Percentiles rank a stretch among this genome's conserved stretches.
These are phyloP conservation scores for Ogataea degrootiae DNA, from an alignment of 805 yeast species.

Conservation along the genomic window DNA sequence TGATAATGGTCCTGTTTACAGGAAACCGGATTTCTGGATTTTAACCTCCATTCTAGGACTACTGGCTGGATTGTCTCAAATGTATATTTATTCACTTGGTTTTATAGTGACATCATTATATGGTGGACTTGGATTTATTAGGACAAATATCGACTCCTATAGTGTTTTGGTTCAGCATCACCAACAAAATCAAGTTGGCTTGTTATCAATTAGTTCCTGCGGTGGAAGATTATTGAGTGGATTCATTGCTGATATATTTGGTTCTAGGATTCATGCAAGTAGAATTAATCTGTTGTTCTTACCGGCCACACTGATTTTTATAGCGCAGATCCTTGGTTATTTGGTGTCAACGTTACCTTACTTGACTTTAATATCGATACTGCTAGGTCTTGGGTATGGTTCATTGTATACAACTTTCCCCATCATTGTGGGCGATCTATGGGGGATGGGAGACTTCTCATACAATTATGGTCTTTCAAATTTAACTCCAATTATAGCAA, in stretches of 20 bases:
- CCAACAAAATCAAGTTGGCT: slow-evolving; percentile 69
- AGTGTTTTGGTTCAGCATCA: slow-evolving; percentile 37
- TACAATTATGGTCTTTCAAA: slow-evolving; percentile 72
- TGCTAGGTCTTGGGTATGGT: slow-evolving; percentile 70
- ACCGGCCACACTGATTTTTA: slow-evolving; percentile 43
- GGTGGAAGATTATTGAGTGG: slow-evolving; percentile 64
- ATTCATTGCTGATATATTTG: slow-evolving; percentile 54
- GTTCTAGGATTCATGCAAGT: slow-evolving; percentile 35
- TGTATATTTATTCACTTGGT: slow-evolving; percentile 73
- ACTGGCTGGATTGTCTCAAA: slow-evolving; percentile 64
- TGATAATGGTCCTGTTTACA: slow-evolving; percentile 15
- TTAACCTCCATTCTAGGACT: slow-evolving; percentile 48
- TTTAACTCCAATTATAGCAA: slow-evolving; percentile 60
- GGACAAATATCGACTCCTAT: slow-evolving; percentile 10
- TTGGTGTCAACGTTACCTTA: slow-evolving; percentile 27
- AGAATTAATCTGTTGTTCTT: slow-evolving; percentile 45
- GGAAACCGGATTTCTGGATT: slow-evolving; percentile 40
- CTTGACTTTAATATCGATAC: slow-evolving; percentile 48
- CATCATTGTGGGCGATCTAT: slow-evolving; percentile 67
- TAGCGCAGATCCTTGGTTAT: slow-evolving; percentile 48
- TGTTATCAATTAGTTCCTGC: slow-evolving; percentile 66
- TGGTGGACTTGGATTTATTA: slow-evolving; percentile 17
- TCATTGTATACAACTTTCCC: slow-evolving; percentile 69
- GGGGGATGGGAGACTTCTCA: slow-evolving; percentile 64
- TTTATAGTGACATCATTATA: slow-evolving; percentile 54